Percentiles rank a stretch among this genome's conserved stretches.
Conservation (phyloP, 75 land plant genomes). For the Selaginella moellendorffii region DNA sequence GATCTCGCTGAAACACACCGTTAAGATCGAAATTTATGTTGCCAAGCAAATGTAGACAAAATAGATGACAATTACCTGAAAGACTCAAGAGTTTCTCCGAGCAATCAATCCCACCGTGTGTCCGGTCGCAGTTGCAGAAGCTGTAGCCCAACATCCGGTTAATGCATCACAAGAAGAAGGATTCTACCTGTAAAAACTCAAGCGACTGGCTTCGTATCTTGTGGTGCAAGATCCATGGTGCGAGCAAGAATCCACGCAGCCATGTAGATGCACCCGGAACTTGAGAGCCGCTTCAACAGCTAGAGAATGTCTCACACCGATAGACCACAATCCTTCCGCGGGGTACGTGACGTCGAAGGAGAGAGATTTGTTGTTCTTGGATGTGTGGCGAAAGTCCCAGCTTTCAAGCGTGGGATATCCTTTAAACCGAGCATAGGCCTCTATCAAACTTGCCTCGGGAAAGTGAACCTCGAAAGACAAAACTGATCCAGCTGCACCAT, state of each 20-base stretch:
- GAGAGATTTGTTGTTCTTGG: slow-evolving; percentile 13
- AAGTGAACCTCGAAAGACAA: slow-evolving; percentile 31
- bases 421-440: slow-evolving; percentile 48
- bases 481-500: slow-evolving; percentile 69
- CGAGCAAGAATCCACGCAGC: slow-evolving; percentile 56
- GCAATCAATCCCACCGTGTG: slow-evolving; percentile 92
- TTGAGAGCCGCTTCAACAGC: slow-evolving; percentile 5
- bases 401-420: slow-evolving; percentile 36
- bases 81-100: slow-evolving; percentile 37
- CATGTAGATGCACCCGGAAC: slow-evolving; percentile 52
- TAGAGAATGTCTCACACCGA: slow-evolving; percentile 31
- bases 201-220: slow-evolving; percentile 58
- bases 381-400: slow-evolving; percentile 44
- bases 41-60: background rate
- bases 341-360: slow-evolving; percentile 50
- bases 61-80: slow-evolving; percentile 28
- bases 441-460: slow-evolving; percentile 18
- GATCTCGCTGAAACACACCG: slow-evolving; percentile 32
- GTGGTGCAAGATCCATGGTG: slow-evolving; percentile 45
- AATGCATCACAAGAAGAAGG: background rate
- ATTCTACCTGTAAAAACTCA: slow-evolving; percentile 47
- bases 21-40: too few relatives aligned
- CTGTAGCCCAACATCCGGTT: too few relatives aligned
- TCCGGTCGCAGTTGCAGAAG: slow-evolving; percentile 58
- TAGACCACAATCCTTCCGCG: slow-evolving; percentile 59